These are phyloP conservation scores for Fusarium neocosmosporiellum DNA, from an alignment of 2,329 filamentous ascomycete genomes.

Conservation along the genomic window DNA sequence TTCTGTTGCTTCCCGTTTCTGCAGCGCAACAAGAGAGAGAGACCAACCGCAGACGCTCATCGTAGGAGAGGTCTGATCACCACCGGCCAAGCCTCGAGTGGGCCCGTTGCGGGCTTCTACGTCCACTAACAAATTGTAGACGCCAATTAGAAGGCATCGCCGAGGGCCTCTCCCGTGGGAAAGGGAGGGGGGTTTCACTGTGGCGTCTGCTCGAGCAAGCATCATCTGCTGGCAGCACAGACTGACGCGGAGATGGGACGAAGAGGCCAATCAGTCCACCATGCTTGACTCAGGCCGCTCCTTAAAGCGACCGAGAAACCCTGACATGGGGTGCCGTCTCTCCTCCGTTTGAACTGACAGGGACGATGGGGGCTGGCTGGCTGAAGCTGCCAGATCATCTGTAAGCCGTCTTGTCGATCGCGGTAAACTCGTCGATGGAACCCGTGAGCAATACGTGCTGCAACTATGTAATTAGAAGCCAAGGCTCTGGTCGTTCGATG, in stretches of 20 bases:
- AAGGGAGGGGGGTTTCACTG: conserved; percentile 5
- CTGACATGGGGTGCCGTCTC: conserved; percentile 1
- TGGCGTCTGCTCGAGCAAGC: conserved; percentile 18
- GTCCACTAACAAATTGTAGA: conserved; percentile 13
- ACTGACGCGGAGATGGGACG: conserved; percentile 2
- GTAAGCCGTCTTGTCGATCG: conserved; percentile 12
- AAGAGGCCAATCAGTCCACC: conserved; percentile 2
- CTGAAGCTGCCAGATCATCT: conserved; percentile 11
- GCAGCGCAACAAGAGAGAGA: background rate
- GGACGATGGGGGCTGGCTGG: background rate
- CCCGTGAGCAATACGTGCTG: background rate
- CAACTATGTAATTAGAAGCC: background rate
- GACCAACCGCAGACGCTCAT: background rate
- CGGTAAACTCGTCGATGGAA: background rate
- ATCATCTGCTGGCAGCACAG: background rate
- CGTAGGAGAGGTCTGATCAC: conserved; percentile 24
- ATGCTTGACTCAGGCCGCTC: conserved; percentile 33
- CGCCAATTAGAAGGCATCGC: conserved; percentile 9
- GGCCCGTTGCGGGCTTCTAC: conserved; percentile 1
- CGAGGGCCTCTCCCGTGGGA: conserved; percentile 3
- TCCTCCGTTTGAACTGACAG: background rate
- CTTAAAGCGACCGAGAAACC: conserved; percentile 3
- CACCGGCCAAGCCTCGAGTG: conserved; percentile 3
- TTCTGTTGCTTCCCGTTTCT: background rate
- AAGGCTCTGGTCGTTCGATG: conserved; percentile 6